phyloP scores from a whole-genome alignment of 2,329 filamentous ascomycete species.

The Curvularia spicifera region DNA sequence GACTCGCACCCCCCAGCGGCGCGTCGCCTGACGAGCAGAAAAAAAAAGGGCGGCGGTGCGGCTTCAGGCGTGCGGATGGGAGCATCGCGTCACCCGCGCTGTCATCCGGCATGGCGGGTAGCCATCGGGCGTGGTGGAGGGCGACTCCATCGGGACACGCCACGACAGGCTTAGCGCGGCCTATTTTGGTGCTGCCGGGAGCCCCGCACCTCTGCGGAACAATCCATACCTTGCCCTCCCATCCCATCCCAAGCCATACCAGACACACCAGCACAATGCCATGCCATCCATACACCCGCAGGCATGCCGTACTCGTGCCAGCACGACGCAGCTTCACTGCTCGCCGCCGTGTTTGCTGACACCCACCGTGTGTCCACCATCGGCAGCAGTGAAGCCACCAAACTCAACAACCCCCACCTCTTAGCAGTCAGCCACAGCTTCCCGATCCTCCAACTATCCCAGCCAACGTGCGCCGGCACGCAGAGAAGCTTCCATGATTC shows the following conservation, averaged over 20 bases:
- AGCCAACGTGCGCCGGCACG: conserved; percentile 20
- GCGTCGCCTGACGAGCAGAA: conserved; percentile 29
- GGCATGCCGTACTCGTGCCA: background rate
- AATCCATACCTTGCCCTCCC: conserved; percentile 13
- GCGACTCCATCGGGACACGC: conserved; percentile 37
- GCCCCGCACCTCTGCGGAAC: conserved; percentile 33
- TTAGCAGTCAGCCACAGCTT: conserved; percentile 22
- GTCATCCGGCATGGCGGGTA: conserved; percentile 44
- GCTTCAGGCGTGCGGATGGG: conserved; percentile 25
- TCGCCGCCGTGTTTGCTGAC: background rate
- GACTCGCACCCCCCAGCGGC: conserved; percentile 1
- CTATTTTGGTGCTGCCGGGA: conserved; percentile 36
- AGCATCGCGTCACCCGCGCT: conserved; percentile 40
- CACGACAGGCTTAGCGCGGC: conserved; percentile 28
- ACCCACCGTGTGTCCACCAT: background rate
- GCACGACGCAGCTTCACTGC: background rate
- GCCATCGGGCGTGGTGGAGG: conserved; percentile 20
- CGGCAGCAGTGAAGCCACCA: conserved; percentile 3
- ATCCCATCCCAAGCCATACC: background rate
- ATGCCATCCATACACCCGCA: background rate
- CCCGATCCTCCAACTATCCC: conserved; percentile 18
- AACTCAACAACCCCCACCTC: conserved; percentile 14
- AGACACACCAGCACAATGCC: background rate
- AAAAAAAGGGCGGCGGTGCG: conserved; percentile 13
- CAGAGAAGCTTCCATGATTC: conserved; percentile 21